Base-by-base conservation (phyloP, 805 yeast species). In the Metschnikowia lochheadii region DNA sequence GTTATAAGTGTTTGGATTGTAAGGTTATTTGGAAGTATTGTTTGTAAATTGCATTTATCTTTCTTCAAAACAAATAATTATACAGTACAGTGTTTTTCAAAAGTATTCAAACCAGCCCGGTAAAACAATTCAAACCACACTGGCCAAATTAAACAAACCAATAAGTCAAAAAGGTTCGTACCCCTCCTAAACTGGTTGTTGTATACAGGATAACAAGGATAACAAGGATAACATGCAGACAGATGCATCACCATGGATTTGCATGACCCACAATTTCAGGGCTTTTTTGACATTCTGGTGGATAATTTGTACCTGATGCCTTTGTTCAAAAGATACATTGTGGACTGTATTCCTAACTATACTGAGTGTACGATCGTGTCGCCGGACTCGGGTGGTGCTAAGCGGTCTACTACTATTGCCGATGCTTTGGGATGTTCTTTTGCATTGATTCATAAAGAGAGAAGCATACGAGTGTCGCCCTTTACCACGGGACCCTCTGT, bases 341-440 rank as follows among this genome's bases (percentile, higher is more conserved):
- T 81, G 20, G 83, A 85, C 51, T 76, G 77, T 55, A 83, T 94
- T 49, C 92, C 95, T n/a, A 69, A 87, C 54, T 89, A 83, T 64
- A 81, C 81, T 57, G 85, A 90, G 38, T 87, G 92, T 39, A 96
- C 94, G 6, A 83, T 94, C 59, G 97, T 94, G 33, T 89, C 97
- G 1, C 99, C 99, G 0, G 99, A 94, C 69, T 94, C 97, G 20
- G 99, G 99, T 63, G 99, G 99, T 55, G 99, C 99, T 45, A 94
- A 94, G 68, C 76, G 99, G 57, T 97, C 99, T 32, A 88, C 96
- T 1, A 85, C 92, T 1, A 80, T 94, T 53, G 99, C 99, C 1
- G 99, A 94, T 69, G 80, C 87, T 1, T 71, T 94, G 51, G 90
- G 89, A 17, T 80, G 94, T 73, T 80, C 90, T 23, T 91, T 94